Base-by-base conservation (phyloP, 1,284 basidiomycete genomes). In the Cutaneotrichosporon cyanovorans region DNA sequence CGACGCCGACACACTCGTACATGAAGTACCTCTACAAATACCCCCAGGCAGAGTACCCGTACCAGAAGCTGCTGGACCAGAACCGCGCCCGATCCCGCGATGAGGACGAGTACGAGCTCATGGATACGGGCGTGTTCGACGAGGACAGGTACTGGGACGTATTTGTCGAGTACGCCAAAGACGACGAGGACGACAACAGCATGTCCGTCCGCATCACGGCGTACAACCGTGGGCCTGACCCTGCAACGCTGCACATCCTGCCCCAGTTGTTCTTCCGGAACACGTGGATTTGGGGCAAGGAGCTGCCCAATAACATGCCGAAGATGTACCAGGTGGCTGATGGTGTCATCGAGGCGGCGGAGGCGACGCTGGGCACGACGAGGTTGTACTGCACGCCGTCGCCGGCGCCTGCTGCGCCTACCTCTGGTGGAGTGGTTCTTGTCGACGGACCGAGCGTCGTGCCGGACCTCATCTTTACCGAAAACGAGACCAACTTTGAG, bases 11-110 rank as follows among this genome's bases (percentile, higher is more conserved):
- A 1, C 93, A 98, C 69, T 93, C 89, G 25, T 98, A 97, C 79
- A 97, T 97, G 93, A 98, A 97, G 73, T 93, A 86, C 73, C 75
- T 96, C 50, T 96, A 96, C 82, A 97, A 97, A 72, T 97, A 97
- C 63, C 92, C 93, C 14, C 93, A 98, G 71, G 77, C 81, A 56
- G 76, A 78, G 37, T 98, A 80, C 73, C 93, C 93, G 1, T 98
- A 98, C 73, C 89, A 96, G 66, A 80, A 95, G 58, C 80, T 98
- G 44, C 85, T 92, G 14, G 75, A 78, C 42, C 91, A 97, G 74
- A 92, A 85, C 63, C 75, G 80, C 58, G 80, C 84, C 61, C 79
- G 93, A 40, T 80, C 81, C 58, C 80, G 93, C 33, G 83, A 95
- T 54, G 90, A 90, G 18, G 75, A 80, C 48, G 93, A 98, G 72